These are phyloP conservation scores for Xylariomycetidae sp. DNA, from an alignment of 2,329 filamentous ascomycete species.

Conservation along the genomic window DNA sequence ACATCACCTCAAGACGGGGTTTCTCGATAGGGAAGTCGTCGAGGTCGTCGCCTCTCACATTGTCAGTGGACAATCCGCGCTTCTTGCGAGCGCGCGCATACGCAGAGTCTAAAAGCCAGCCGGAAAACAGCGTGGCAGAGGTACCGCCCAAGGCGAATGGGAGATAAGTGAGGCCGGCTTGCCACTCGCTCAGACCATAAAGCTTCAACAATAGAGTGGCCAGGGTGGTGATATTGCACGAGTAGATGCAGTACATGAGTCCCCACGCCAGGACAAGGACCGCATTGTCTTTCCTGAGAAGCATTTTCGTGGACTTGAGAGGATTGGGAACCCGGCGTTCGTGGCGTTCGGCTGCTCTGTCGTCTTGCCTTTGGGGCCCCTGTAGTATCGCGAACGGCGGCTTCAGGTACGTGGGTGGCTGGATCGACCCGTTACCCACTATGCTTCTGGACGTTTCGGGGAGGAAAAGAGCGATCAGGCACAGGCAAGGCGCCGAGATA, in stretches of 20 bases:
- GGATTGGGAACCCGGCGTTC: background rate
- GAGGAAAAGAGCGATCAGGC: slow-evolving; percentile 10
- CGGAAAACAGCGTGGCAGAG: slow-evolving; percentile 1
- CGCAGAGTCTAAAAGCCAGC: slow-evolving; percentile 4
- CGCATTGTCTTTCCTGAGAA: slow-evolving; percentile 7
- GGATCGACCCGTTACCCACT: slow-evolving; percentile 16
- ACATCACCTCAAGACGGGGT: background rate
- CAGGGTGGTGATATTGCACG: slow-evolving; percentile 18
- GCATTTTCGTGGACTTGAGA: background rate
- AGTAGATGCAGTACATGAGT: slow-evolving; percentile 15
- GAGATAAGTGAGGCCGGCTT: slow-evolving; percentile 20
- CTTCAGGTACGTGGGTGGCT: slow-evolving; percentile 16
- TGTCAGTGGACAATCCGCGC: slow-evolving; percentile 2
- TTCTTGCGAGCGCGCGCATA: slow-evolving; percentile 3
- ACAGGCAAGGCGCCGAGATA: slow-evolving; percentile 2
- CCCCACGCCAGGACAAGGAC: slow-evolving; percentile 12
- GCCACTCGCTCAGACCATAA: slow-evolving; percentile 16
- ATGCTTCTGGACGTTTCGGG: slow-evolving; percentile 28
- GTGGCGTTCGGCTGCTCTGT: background rate
- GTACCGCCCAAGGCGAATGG: slow-evolving; percentile 16
- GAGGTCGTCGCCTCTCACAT: slow-evolving; percentile 5
- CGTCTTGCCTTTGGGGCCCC: slow-evolving; percentile 3
- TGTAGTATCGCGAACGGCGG: slow-evolving; percentile 4
- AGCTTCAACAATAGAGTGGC: slow-evolving; percentile 17
- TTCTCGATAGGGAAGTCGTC: slow-evolving; percentile 5